Evolutionary conservation across 495 filamentous ascomycete species (phyloP), one percentile per base, ranked within the genome.

Genomic region (Talaromyces liani): DNA sequence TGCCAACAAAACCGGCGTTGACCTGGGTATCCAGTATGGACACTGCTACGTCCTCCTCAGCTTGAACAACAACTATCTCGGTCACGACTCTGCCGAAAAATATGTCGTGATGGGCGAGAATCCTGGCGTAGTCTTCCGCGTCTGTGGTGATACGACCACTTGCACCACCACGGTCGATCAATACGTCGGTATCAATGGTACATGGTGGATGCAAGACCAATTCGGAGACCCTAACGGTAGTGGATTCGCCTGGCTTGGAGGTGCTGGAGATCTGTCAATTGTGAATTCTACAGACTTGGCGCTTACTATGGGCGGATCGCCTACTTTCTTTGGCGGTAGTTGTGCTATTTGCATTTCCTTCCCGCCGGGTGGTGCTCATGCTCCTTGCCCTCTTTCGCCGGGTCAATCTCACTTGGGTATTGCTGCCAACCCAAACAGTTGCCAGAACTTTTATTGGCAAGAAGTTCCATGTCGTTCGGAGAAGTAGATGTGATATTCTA

Each of bases 181-280:
- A 49, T 54, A 54, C 25, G 60, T 51, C 22, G n/a, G 18, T 10
- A 33, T 29, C 24, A 62, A 62, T 39, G 60, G 60, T 10, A 62
- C 60, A 12, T 62, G 60, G 60, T 62, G 27, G 22, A 62, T 62
- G 60, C 60, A 62, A 36, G 60, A 62, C 45, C 60, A 62, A 27
- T 54, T 62, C n/a, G 60, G 60, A 33, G 60, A 62, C 27, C 60
- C 60, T n/a, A 53, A 51, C 45, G 60, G 60, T 54, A 51, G 22
- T 33, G 60, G 60, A 20, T 62, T 62, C 36, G 60, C 16, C 24
- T 62, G 60, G 60, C 60, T 62, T n/a, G 60, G 60, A 24, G 60
- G 60, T 5, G 7, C 60, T 18, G 60, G 60, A 5, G 60, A 62
- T 27, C 60, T 62, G 14, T 31, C 41, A 5, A 36, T 62, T 33